Base-by-base conservation (phyloP, 371 early-diverging fungal genomes). In the Circinella minor region DNA sequence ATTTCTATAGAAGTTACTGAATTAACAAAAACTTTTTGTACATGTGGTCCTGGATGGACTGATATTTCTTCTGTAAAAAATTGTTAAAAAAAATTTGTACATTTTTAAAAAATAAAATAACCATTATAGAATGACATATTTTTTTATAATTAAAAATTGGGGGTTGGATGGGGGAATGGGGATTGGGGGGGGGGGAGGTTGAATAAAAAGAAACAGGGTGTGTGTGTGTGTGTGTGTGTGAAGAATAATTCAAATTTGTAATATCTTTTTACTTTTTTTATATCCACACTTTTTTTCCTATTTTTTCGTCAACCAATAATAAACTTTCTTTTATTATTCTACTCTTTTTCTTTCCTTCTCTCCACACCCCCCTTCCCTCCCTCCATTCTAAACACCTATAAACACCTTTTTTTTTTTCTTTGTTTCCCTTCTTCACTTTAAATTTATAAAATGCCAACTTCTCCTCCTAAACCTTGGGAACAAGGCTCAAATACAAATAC, bases 381-480 rank as follows among this genome's bases (percentile, higher is more conserved):
- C 13, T 38, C 62, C 43, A 37, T 39, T 6, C 9, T n/a, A n/a
- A n/a, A n/a, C n/a, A n/a, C n/a, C n/a, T 15, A 15, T 1, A 57
- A 11, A 47, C 9, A 9, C 15, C 47, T 11, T 3, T 15, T 47
- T 47, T 47, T n/a, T 51, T 51, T 15, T n/a, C 15, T 51, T n/a
- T n/a, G 8, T 15, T n/a, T n/a, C 18, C 27, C 15, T 18, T 14
- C 4, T 18, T 20, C 37, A 39, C 37, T 10, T 66, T 66, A 11
- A 36, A 55, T 36, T 36, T 36, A 63, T 47, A 17, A 10, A 69
- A 95, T 95, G 94, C 87, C 93, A 43, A 43, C 43, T 14, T 94
- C 95, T 51, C 98, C 98, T 62, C 94, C 96, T 73, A 97, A 97
- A 74, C 98, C 98, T 49, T 97, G 98, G 98, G 98, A 97, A 79